Percentiles rank a stretch among this genome's conserved stretches.
Evolutionary conservation across 2,329 filamentous ascomycete species (phyloP).

Genomic region (Neoascochyta sp.): DNA sequence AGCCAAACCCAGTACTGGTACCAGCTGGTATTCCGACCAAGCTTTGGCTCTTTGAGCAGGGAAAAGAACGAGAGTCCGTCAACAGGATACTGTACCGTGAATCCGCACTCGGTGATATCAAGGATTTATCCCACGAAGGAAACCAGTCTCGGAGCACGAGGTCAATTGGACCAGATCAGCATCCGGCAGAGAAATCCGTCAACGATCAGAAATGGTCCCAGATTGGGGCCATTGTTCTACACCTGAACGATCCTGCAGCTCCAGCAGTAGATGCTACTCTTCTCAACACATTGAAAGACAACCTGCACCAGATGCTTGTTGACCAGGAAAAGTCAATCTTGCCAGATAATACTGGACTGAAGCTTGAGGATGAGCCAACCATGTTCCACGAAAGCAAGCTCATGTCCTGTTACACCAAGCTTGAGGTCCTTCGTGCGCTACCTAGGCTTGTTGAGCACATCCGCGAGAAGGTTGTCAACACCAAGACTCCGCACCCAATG

Average conservation of each 20-base stretch:
- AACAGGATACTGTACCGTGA: constrained; percentile 14
- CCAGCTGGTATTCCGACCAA: constrained; percentile 10
- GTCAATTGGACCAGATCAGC: too few relatives aligned
- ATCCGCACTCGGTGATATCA: neutral
- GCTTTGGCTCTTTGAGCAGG: constrained; percentile 6
- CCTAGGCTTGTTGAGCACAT: constrained; percentile 13
- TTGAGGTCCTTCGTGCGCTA: constrained; percentile 20
- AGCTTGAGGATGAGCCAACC: constrained; percentile 11
- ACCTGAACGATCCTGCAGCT: constrained; percentile 1
- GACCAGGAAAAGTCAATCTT: constrained; percentile 11
- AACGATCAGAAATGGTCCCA: constrained; percentile 4
- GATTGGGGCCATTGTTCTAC: constrained; percentile 3
- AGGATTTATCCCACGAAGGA: neutral
- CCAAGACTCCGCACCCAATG: constrained; percentile 16
- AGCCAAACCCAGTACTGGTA: constrained; percentile 11
- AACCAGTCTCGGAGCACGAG: neutral
- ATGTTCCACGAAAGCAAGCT: constrained; percentile 26
- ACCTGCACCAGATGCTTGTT: constrained; percentile 8
- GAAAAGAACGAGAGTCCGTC: constrained; percentile 7
- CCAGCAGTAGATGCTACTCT: neutral
- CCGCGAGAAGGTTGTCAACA: constrained; percentile 12
- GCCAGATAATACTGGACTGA: constrained; percentile 4
- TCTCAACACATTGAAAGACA: constrained; percentile 3
- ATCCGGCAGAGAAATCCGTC: neutral
- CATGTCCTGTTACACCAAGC: constrained; percentile 18